A percentile compares a stretch with the other conserved stretches of the same genome.
These are phyloP conservation scores for Fomes fomentarius DNA, from an alignment of 1,284 basidiomycete genomes.

Conservation along the genomic window DNA sequence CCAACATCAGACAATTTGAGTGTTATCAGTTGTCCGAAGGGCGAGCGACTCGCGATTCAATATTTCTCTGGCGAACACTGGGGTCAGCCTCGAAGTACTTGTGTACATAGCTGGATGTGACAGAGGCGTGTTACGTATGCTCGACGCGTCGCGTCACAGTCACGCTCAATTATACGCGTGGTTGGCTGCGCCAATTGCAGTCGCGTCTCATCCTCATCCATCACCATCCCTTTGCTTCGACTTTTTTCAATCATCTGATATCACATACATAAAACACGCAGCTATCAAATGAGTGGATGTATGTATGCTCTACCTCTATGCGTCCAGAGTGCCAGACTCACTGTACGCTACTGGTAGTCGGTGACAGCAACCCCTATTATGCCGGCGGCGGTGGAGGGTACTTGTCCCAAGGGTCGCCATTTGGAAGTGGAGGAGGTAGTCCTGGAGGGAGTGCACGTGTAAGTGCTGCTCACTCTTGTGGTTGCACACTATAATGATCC, in stretches of 20 bases:
- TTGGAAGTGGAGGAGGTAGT: slow-evolving; percentile 45
- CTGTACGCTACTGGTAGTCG: slow-evolving; percentile 1
- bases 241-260: neutral
- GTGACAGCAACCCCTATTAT: slow-evolving; percentile 43
- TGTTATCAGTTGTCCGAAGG: too few species aligned
- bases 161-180: slow-evolving; percentile 9
- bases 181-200: too few species aligned
- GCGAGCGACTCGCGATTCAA: too few species aligned
- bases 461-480: neutral
- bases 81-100: too few species aligned
- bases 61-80: too few species aligned
- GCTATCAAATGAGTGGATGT: slow-evolving; percentile 47
- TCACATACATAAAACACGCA: too few species aligned
- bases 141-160: slow-evolving; percentile 23
- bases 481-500: neutral
- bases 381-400: slow-evolving; percentile 40
- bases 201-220: slow-evolving; percentile 17
- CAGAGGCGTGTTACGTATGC: slow-evolving; percentile 6
- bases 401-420: slow-evolving; percentile 47
- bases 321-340: too few species aligned
- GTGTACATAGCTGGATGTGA: too few species aligned
- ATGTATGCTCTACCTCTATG: slow-evolving; percentile 14
- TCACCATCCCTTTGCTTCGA: neutral
- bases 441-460: slow-evolving; percentile 39
- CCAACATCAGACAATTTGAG: too few species aligned